These are phyloP conservation scores for Zancudomyces culisetae DNA, from an alignment of 371 early-diverging fungal species.

Conservation along the genomic window DNA sequence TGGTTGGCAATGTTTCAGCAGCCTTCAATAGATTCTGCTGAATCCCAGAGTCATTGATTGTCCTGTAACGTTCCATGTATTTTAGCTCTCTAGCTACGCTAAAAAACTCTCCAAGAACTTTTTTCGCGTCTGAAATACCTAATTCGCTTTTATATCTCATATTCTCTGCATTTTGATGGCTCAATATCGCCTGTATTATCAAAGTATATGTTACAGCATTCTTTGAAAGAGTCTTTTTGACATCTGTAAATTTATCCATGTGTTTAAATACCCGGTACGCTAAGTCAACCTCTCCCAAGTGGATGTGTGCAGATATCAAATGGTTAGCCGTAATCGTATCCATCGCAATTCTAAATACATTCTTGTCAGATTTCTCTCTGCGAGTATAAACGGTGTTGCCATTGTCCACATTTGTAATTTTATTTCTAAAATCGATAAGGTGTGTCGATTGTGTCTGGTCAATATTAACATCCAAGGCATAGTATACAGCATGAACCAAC, in stretches of 20 bases:
- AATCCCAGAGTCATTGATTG: neutral
- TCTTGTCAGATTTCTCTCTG: neutral
- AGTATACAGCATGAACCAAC: neutral
- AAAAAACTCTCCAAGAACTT: neutral
- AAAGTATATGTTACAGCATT: slow-evolving; percentile 1
- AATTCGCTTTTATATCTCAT: neutral
- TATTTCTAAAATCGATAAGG: neutral
- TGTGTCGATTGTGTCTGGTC: neutral
- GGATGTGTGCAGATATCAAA: neutral
- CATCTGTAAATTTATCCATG: neutral
- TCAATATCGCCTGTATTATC: neutral
- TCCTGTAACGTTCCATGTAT: too few relatives aligned
- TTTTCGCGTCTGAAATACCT: neutral
- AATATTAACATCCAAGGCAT: neutral
- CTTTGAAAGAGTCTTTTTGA: neutral
- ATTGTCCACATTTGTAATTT: neutral
- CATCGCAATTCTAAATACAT: neutral
- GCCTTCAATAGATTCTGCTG: too few relatives aligned
- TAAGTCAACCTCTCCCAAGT: neutral
- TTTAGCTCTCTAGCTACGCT: neutral
- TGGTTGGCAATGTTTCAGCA: too few relatives aligned
- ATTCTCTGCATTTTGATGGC: neutral
- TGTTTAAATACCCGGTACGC: neutral
- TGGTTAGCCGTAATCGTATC: neutral
- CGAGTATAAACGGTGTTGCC: neutral